Percentiles rank a stretch among this genome's conserved stretches.
phyloP scores from a whole-genome alignment of 169 alveolate species.

The Eimeria falciformis region DNA sequence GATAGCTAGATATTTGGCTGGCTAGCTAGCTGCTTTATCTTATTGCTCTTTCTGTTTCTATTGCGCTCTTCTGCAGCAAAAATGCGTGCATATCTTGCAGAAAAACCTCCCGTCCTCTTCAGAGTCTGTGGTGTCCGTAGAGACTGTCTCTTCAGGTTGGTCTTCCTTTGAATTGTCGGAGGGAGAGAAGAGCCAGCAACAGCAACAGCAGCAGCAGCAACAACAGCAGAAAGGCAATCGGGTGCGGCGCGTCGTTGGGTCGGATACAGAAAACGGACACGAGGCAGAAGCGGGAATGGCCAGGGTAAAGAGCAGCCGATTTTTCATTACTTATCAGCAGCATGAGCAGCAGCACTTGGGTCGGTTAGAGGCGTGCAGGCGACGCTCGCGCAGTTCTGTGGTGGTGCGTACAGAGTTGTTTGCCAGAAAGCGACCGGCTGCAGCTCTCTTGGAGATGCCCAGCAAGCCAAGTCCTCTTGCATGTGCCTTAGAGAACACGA shows the following conservation, averaged over 20 bases:
- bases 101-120: slow-evolving; percentile 32
- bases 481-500: too few relatives aligned
- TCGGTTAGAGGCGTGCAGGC: neutral
- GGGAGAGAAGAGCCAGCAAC: slow-evolving; percentile 44
- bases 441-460: too few relatives aligned
- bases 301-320: neutral
- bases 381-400: too few relatives aligned
- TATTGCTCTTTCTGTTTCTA: neutral
- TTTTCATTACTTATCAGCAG: too few relatives aligned
- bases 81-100: slow-evolving; percentile 33
- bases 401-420: too few relatives aligned
- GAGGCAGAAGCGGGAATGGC: slow-evolving; percentile 27
- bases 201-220: too few relatives aligned
- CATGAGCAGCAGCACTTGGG: neutral
- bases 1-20: too few relatives aligned
- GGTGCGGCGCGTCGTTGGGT: neutral
- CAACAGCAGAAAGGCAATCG: slow-evolving; percentile 25
- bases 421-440: too few relatives aligned
- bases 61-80: slow-evolving; percentile 48
- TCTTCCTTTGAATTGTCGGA: neutral
- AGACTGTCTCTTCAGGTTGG: slow-evolving; percentile 32
- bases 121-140: slow-evolving; percentile 28
- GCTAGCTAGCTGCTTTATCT: neutral
- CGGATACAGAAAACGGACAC: slow-evolving; percentile 1
- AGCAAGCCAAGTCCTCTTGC: too few relatives aligned